phyloP scores from a whole-genome alignment of 352 stramenopile genomes.

The Blastocystis sp. region DNA sequence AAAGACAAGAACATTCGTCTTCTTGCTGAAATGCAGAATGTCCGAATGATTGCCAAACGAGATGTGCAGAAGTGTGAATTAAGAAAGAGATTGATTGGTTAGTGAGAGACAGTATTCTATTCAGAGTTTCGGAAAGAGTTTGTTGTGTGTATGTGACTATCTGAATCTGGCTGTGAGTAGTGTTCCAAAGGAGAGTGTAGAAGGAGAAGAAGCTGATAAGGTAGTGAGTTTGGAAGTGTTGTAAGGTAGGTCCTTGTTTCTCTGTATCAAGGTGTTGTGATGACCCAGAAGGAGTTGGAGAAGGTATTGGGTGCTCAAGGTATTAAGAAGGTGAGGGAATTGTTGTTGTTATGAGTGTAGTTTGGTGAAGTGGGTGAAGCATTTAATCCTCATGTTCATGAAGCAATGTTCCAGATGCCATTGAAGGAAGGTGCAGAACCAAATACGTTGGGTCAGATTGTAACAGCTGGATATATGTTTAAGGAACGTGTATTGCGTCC shows the following conservation, averaged over 20 bases:
- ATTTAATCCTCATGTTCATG: conserved; percentile 43
- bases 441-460: conserved; percentile 34
- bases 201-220: conserved; percentile 33
- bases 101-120: conserved; percentile 25
- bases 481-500: conserved; percentile 48
- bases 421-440: conserved; percentile 24
- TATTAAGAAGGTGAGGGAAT: conserved; percentile 1
- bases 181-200: conserved; percentile 31
- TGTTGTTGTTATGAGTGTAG: not conserved
- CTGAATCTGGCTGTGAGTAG: conserved; percentile 17
- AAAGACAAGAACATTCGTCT: conserved; percentile 58
- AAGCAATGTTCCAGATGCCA: conserved; percentile 50
- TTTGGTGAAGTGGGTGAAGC: conserved; percentile 18
- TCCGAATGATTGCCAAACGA: conserved; percentile 39
- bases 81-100: not conserved
- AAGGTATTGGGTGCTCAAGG: conserved; percentile 38
- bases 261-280: conserved; percentile 51
- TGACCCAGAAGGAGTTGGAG: conserved; percentile 54
- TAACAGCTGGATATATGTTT: conserved; percentile 51
- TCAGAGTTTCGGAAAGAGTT: conserved; percentile 56
- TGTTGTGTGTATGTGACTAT: conserved; percentile 53
- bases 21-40: conserved; percentile 61
- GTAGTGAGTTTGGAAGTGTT: not conserved
- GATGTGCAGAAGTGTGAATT: conserved; percentile 20
- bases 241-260: not conserved